Base-by-base conservation (phyloP, 163 green algal genomes). In the Scenedesmus sp. region DNA sequence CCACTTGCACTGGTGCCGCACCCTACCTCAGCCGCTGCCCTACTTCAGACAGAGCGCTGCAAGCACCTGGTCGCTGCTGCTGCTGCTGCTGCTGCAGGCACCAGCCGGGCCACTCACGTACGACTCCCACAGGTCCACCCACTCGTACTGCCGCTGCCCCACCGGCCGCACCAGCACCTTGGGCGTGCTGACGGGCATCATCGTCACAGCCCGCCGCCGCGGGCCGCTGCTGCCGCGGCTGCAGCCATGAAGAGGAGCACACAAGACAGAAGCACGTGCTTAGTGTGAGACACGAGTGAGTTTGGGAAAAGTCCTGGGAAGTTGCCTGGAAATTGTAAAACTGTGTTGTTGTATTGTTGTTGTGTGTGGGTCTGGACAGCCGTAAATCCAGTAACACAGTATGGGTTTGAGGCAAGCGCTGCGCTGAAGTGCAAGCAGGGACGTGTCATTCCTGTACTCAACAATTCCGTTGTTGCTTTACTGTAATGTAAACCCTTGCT, bases 101-200 rank as follows among this genome's bases (percentile, higher is more conserved):
- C 26, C 44, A 72, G 20, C 24, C 73, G 24, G 16, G 24, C 35
- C 80, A 59, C 80, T 53, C 44, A 85, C 80, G 44, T 85, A 85
- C 15, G 35, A 30, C 42, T 97, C 96, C 95, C 95, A 96, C 51
- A 96, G 91, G 82, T 96, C 97, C 20, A 98, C 96, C 97, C 97
- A 98, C 93, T 98, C 95, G 84, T 93, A 96, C 82, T 95, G 92
- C 26, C 93, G 92, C 86, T 98, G 91, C 26, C 94, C 94, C n/a
- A 90, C 87, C 42, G 93, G 94, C 59, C 91, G 85, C 37, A 93
- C 76, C 51, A 95, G 87, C 89, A 96, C 96, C 59, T 96, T 95
- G 26, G 96, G 95, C 40, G 95, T 95, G 72, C 93, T 95, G 73
- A 98, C 96, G 30, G 96, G 95, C 96, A 98, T 98, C 96, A 96